Percentiles rank a stretch among this genome's conserved stretches.
Conservation (phyloP, 78 protist genomes). For the Chrysochromulina parva region DNA sequence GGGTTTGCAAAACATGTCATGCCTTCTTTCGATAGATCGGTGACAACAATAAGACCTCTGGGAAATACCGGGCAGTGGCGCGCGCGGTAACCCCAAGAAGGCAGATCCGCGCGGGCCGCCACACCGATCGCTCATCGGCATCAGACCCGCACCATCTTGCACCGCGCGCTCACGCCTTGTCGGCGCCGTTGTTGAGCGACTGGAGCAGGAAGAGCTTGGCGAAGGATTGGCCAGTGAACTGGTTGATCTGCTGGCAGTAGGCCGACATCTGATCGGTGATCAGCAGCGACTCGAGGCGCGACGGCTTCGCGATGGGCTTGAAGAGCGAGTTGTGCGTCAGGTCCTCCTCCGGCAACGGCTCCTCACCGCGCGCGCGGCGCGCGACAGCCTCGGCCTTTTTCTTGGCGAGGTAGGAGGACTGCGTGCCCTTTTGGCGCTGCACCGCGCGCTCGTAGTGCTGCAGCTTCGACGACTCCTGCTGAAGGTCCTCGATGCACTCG, state of each 20-base stretch:
- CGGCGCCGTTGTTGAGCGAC: not conserved
- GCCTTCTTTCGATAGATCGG: too few relatives aligned
- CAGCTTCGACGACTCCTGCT: not conserved
- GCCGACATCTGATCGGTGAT: conserved; percentile 60
- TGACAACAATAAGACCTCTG: too few relatives aligned
- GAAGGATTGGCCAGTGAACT: conserved; percentile 3
- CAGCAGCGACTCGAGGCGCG: conserved; percentile 67
- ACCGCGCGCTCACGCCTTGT: too few relatives aligned
- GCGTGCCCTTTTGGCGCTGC: not conserved
- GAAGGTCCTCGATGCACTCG: conserved; percentile 31
- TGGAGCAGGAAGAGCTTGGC: conserved; percentile 12
- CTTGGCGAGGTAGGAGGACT: not conserved
- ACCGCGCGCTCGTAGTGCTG: conserved; percentile 16
- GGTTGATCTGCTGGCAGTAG: conserved; percentile 70
- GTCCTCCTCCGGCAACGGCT: not conserved
- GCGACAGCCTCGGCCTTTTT: not conserved
- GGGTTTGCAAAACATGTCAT: too few relatives aligned
- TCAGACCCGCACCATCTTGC: too few relatives aligned
- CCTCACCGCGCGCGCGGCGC: not conserved
- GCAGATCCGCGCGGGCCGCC: too few relatives aligned
- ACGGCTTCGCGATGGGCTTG: conserved; percentile 48
- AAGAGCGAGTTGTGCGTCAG: not conserved
- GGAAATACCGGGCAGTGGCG: too few relatives aligned
- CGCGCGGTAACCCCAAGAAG: too few relatives aligned
- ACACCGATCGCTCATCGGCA: too few relatives aligned